A percentile compares a stretch with the other conserved stretches of the same genome.
Conservation (phyloP, 768 basidiomycete genomes). For the Leccinum truebloodii region DNA sequence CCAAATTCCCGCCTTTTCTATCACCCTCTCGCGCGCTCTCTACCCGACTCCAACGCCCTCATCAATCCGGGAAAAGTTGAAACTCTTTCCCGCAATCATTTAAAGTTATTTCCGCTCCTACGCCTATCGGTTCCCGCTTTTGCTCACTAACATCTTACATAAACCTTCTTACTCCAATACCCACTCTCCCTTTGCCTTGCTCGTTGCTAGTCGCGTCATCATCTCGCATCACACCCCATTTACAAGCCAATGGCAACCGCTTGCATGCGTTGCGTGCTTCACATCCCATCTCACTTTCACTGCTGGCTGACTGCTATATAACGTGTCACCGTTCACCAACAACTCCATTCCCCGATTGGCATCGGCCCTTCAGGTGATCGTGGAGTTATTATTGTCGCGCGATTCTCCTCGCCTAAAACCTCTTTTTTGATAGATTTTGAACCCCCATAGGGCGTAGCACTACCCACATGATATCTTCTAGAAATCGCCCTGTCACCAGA, state of each 20-base stretch:
- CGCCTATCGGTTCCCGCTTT: slow-evolving; percentile 13
- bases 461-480: background rate
- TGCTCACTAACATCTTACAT: background rate
- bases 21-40: slow-evolving; percentile 7
- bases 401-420: background rate
- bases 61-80: slow-evolving; percentile 1
- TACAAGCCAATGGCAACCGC: background rate
- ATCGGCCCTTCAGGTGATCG: background rate
- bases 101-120: background rate
- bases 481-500: background rate
- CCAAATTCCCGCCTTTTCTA: background rate
- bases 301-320: background rate
- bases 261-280: background rate
- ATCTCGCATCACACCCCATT: background rate
- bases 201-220: background rate
- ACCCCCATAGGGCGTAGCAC: background rate
- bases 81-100: slow-evolving; percentile 11
- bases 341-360: background rate
- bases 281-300: background rate
- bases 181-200: background rate
- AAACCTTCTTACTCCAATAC: background rate
- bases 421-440: background rate
- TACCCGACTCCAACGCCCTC: background rate
- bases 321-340: background rate
- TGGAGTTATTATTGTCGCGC: background rate